These are phyloP conservation scores for Cryphonectria nitschkei DNA, from an alignment of 2,329 filamentous ascomycete genomes.

Conservation along the genomic window DNA sequence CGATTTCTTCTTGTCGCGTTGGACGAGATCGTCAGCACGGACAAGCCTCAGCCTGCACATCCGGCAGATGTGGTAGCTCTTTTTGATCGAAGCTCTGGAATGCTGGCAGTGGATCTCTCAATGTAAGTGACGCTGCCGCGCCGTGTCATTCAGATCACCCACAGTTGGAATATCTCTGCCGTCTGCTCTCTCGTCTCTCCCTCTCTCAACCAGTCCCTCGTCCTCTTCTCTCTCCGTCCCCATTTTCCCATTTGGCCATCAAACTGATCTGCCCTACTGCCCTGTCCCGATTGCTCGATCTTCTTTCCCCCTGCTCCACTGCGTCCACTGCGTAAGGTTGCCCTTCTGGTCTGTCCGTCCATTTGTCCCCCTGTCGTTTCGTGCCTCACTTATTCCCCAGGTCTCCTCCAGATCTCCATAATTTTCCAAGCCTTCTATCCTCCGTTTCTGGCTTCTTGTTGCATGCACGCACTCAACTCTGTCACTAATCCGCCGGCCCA, in stretches of 20 bases:
- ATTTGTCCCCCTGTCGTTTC: neutral
- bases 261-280: neutral
- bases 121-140: conserved; percentile 11
- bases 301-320: neutral
- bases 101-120: conserved; percentile 12
- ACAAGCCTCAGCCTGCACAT: neutral
- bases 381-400: neutral
- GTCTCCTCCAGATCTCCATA: conserved; percentile 1
- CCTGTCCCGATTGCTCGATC: neutral
- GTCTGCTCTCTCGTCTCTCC: neutral
- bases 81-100: conserved; percentile 8
- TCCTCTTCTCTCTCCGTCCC: neutral
- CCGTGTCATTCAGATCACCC: neutral
- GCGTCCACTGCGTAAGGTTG: neutral
- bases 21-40: neutral
- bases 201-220: neutral
- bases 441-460: neutral
- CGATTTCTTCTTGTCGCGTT: neutral
- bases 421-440: neutral
- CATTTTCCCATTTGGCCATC: neutral
- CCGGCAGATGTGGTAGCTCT: neutral
- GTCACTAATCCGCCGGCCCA: neutral
- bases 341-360: neutral
- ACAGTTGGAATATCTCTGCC: neutral
- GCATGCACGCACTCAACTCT: conserved; percentile 7